Evolutionary conservation across 129 eudicot genomes (phyloP), one percentile per base, ranked within the genome.

Genomic region (Centaurea solstitialis): DNA sequence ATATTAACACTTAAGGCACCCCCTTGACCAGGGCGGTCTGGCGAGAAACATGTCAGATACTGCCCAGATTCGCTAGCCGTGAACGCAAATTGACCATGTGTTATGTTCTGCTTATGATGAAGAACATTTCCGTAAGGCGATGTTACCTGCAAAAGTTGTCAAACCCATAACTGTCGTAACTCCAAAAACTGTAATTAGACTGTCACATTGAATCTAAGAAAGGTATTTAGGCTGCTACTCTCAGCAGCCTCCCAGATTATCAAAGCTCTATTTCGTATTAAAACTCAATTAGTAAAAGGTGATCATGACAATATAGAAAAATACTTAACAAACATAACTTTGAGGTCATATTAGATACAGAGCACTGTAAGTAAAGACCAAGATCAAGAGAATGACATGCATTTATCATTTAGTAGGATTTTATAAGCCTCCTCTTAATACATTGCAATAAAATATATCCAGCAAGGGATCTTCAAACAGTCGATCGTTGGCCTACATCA

Each of bases 81-180:
- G 79, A 94, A 90, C 75, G 98, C 97, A 90, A 94, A 94, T 65
- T 94, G 97, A 22, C 98, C 97, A 73, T 92, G 91, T 17, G 98
- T 88, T 45, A 85, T 86, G 21, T 92, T 94, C 79, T 86, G 96
- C 69, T 82, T 78, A 79, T 85, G 86, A 81, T 94, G 95, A 80
- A 94, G 90, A 40, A 82, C 78, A 76, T 90, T 88, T 22, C 98
- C 98, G 73, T 87, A 92, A 78, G 98, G 98, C n/a, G 98, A 94
- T 43, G 97, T 90, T 30, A 94, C 98, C 98, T 94, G 77, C 76
- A 77, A 83, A 76, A 64, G 76, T 41, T 47, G 47, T 33, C 79
- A 8, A 72, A 76, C 65, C 53, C 72, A 72, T 64, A 33, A n/a
- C 1, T 40, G 21, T 40, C 15, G n/a, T 28, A 24, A 72, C 18